phyloP scores from a whole-genome alignment of 1,284 basidiomycete species.

The Blastosporella zonata region DNA sequence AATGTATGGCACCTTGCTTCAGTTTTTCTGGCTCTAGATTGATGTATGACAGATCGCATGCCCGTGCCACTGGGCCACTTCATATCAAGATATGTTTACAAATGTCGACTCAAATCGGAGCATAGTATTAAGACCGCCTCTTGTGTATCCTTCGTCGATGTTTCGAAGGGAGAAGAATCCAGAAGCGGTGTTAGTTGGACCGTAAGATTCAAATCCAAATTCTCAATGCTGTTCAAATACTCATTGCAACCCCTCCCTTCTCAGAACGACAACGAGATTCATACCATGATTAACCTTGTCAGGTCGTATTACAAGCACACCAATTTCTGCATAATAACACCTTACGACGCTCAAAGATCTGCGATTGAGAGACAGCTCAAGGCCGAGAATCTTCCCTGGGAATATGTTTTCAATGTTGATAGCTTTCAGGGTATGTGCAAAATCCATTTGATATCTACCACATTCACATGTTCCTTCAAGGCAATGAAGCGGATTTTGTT shows the following conservation, averaged over 20 bases:
- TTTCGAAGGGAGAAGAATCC: slow-evolving; percentile 38
- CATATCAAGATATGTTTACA: slow-evolving; percentile 44
- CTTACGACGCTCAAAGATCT: slow-evolving; percentile 53
- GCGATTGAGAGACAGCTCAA: slow-evolving; percentile 40
- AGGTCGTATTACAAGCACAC: slow-evolving; percentile 34
- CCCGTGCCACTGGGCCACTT: slow-evolving; percentile 45
- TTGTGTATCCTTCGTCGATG: slow-evolving; percentile 45
- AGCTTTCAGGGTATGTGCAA: slow-evolving; percentile 44
- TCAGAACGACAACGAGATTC: slow-evolving; percentile 43
- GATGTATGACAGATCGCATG: slow-evolving; percentile 41
- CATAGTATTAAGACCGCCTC: slow-evolving; percentile 28
- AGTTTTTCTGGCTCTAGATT: background rate
- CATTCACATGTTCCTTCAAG: slow-evolving; percentile 19
- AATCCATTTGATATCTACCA: background rate
- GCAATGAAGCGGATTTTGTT: slow-evolving; percentile 43
- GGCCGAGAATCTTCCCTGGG: slow-evolving; percentile 34
- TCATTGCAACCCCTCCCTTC: no score
- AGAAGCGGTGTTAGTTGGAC: slow-evolving; percentile 39
- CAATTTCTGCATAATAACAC: slow-evolving; percentile 49
- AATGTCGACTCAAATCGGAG: slow-evolving; percentile 33
- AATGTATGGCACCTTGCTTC: slow-evolving; percentile 32
- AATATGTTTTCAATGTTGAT: slow-evolving; percentile 51
- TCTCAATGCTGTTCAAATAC: background rate
- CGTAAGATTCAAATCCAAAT: slow-evolving; percentile 29
- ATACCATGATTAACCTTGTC: slow-evolving; percentile 39